These are phyloP conservation scores for Lepidium campestre DNA, from an alignment of 441 rosid species.

Conservation along the genomic window DNA sequence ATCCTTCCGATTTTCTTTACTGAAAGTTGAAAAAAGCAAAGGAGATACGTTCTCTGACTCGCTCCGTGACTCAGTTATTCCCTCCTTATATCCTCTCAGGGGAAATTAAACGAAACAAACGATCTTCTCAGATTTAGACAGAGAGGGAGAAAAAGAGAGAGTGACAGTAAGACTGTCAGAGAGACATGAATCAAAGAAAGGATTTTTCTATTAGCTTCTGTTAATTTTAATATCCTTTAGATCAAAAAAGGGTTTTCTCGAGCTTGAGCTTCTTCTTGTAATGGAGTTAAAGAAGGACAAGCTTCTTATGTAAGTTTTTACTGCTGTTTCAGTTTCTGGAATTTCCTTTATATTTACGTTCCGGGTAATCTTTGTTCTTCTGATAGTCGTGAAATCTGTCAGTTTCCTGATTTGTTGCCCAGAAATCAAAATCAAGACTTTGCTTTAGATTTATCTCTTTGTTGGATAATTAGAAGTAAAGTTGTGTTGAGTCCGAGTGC, in stretches of 20 bases:
- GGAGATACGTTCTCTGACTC: conserved; percentile 22
- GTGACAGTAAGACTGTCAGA: conserved; percentile 17
- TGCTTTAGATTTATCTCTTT: not conserved
- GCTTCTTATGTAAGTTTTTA: conserved; percentile 48
- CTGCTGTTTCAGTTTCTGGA: not conserved
- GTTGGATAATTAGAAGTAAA: not conserved
- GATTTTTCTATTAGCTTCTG: not conserved
- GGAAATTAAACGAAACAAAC: not conserved
- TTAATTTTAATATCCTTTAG: not conserved
- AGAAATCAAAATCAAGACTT: conserved; percentile 15
- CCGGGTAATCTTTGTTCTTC: not conserved
- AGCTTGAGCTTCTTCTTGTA: conserved; percentile 14
- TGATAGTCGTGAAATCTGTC: not conserved
- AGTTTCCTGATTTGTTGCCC: not conserved
- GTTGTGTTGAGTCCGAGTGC: not conserved
- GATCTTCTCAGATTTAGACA: conserved; percentile 19
- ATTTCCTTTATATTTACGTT: conserved; percentile 9
- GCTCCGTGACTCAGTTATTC: conserved; percentile 25
- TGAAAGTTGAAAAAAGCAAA: not conserved
- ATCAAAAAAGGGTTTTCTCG: conserved; percentile 6
- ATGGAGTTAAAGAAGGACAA: conserved; percentile 78
- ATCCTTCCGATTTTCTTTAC: not conserved
- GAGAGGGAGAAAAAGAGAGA: not conserved
- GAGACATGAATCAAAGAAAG: not conserved
- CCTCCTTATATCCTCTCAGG: conserved; percentile 6